phyloP scores from a whole-genome alignment of 2,329 filamentous ascomycete genomes.

The Tolypocladium tundrense region DNA sequence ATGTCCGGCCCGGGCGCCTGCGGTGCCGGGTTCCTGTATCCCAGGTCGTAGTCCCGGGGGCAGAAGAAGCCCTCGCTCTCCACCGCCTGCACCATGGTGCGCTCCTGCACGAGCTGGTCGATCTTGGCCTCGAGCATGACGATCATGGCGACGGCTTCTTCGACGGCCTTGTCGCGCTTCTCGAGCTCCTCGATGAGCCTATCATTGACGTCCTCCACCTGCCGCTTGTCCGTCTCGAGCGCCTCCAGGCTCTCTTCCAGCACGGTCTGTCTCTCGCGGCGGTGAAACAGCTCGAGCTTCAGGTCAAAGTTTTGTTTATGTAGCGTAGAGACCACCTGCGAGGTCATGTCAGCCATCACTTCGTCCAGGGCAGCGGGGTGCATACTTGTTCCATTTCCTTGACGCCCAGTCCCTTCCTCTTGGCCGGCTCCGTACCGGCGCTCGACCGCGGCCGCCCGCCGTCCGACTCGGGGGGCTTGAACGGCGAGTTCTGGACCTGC shows the following conservation, averaged over 20 bases:
- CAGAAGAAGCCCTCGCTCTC: constrained; percentile 29
- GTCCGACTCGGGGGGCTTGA: constrained; percentile 21
- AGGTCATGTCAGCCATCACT: constrained; percentile 3
- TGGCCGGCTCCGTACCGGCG: constrained; percentile 25
- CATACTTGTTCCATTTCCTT: constrained; percentile 59
- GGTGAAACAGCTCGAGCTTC: constrained; percentile 62
- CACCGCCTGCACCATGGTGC: constrained; percentile 40
- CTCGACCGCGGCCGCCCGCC: constrained; percentile 33
- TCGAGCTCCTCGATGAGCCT: constrained; percentile 50
- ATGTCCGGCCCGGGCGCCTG: constrained; percentile 9
- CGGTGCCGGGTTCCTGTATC: constrained; percentile 11
- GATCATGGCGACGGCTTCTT: constrained; percentile 62
- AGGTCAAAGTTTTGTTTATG: constrained; percentile 72
- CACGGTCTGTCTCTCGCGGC: constrained; percentile 50
- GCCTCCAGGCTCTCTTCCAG: constrained; percentile 48
- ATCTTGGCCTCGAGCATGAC: constrained; percentile 52
- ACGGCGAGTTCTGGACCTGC: constrained; percentile 27
- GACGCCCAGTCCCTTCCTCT: constrained; percentile 47
- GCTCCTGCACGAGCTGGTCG: constrained; percentile 41
- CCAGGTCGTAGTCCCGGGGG: constrained; percentile 19
- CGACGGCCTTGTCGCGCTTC: constrained; percentile 58
- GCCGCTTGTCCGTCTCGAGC: constrained; percentile 42
- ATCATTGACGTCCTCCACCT: constrained; percentile 48
- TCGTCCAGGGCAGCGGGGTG: not conserved
- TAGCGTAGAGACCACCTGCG: constrained; percentile 52